Evolutionary conservation across 495 filamentous ascomycete genomes (phyloP), one percentile per base, ranked within the genome.

Genomic region (Achaetomiella virescens): DNA sequence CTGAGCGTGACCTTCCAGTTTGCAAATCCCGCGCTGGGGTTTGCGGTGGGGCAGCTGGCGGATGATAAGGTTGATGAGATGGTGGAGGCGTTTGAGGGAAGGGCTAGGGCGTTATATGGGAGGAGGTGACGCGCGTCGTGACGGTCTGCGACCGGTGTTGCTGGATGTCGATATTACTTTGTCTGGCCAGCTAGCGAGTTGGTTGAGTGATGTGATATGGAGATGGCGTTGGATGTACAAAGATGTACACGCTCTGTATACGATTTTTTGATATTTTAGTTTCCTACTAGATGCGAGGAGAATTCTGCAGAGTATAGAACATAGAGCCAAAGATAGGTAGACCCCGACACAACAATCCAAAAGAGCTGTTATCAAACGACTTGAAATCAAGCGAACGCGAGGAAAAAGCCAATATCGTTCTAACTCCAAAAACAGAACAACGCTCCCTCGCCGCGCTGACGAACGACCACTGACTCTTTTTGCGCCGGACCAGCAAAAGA

Each of bases 1-100:
- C 72, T 98, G 62, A 74, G 77, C 54, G 83, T 98, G 58, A 79
- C 82, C 58, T 96, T 89, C 66, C 77, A 81, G 72, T 97, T 97
- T 68, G 76, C 80, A 60, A 97, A 89, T 74, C 87, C 91, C 48
- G 67, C 91, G 60, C 91, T 96, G 78, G 84, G 80, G 53, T 81
- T 83, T 21, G 70, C 96, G 61, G 92, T 90, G 70, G 75, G 83
- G 48, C 86, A 86, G 24, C 80, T 91, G 42, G 88, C 88, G 63
- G 89, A 88, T 40, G 88, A 87, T 72, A 85, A 96, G 63, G 92
- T 88, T 22, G 81, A 79, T 11, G 74, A 87, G 48, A 93, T 98
- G 91, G 86, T 98, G 63, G 83, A 87, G 72, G 93, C 93, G 27
- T 98, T 97, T 78, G 91, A 96, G 77, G 79, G 78, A 74, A 76